phyloP scores from a whole-genome alignment of 1,284 basidiomycete species.

The Pascua sp. region DNA sequence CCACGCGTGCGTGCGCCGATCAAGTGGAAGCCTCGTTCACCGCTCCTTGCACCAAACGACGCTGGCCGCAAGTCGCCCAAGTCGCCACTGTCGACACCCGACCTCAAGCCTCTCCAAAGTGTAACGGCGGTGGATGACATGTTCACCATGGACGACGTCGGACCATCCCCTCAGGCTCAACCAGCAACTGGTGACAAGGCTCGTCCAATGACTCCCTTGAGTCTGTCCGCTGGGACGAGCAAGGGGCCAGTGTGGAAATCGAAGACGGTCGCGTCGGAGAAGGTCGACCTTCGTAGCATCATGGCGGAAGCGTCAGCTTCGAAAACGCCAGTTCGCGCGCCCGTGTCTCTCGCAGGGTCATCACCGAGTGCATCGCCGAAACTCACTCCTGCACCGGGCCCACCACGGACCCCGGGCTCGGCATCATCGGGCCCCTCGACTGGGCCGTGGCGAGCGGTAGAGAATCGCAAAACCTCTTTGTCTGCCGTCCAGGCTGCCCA shows the following conservation, averaged over 20 bases:
- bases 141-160: constrained; percentile 51
- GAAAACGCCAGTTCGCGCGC: constrained; percentile 16
- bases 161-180: constrained; percentile 12
- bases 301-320: constrained; percentile 65
- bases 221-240: constrained; percentile 17
- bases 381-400: background rate
- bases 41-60: constrained; percentile 55
- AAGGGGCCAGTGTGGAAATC: constrained; percentile 52
- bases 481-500: constrained; percentile 36
- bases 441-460: constrained; percentile 31
- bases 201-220: constrained; percentile 55
- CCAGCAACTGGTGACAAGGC: constrained; percentile 20
- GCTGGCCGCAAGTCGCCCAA: constrained; percentile 26
- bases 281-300: constrained; percentile 75
- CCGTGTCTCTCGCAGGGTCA: constrained; percentile 4
- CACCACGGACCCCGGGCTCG: background rate
- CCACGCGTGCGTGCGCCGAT: constrained; percentile 56
- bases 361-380: constrained; percentile 1
- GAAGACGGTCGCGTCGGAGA: constrained; percentile 46
- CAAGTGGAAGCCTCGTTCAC: constrained; percentile 51
- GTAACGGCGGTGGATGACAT: constrained; percentile 41
- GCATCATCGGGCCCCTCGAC: background rate
- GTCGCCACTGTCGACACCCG: constrained; percentile 9
- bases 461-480: constrained; percentile 27
- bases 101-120: constrained; percentile 31